Base-by-base conservation (phyloP, 2,329 filamentous ascomycete genomes). In the Fusarium armeniacum region DNA sequence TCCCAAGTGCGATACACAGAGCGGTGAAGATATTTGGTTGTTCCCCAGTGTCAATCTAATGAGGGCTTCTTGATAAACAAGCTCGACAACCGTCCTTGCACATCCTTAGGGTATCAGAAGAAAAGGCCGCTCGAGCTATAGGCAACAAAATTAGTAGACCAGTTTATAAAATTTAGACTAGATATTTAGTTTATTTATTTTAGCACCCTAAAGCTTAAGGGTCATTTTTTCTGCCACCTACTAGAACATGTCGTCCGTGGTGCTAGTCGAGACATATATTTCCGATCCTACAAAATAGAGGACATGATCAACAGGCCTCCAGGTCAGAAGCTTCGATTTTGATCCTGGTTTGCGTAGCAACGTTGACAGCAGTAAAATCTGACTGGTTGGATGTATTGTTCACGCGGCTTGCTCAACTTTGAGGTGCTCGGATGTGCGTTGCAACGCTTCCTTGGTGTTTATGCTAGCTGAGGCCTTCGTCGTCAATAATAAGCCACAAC, bases 401-500 rank as follows among this genome's bases (percentile, higher is more conserved):
- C 63, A 65, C 55, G 51, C 40, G 54, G 26, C 35, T 60, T 15
- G 16, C 5, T 36, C 43, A 41, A 26, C 12, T 35, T 45, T 40
- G 43, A 57, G 30, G 36, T 36, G 33, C 18, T 32, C 33, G 50
- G 38, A 36, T 33, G 20, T 35, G 16, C 13, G 45, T 32, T 33
- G 35, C 47, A 41, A 49, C 63, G 40, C 38, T 45, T 20, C 26
- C 40, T 54, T 54, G 61, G 60, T 43, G 12, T 43, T 38, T 40
- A 24, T 64, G 24, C 43, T 44, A 62, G 55, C 62, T 41, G 51
- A 22, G 56, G 41, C 46, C 50, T 33, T 44, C 24, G 43, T 71
- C 69, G 55, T 75, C 69, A 75, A 75, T 75, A 52, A 61, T n/a
- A 59, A 63, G 26, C 56, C 49, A 51, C 53, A 45, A 49, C 56